Conservation (phyloP, 768 basidiomycete genomes). For the Pleurotus cornucopiae region DNA sequence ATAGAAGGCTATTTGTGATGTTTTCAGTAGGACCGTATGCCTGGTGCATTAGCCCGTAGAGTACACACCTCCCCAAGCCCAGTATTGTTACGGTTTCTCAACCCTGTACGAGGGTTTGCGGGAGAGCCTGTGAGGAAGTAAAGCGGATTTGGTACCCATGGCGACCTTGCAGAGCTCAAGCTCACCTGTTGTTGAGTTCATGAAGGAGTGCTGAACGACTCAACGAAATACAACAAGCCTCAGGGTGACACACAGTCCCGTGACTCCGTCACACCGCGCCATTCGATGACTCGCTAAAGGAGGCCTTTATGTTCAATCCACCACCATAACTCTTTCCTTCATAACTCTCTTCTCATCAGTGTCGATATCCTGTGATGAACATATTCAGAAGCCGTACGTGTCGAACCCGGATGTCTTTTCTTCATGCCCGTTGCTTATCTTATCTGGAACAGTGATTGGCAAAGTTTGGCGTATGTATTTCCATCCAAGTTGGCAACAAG, state of each 20-base stretch:
- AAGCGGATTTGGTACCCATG: background rate
- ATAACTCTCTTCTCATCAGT: background rate
- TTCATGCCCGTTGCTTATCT: constrained; percentile 8
- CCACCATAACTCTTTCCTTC: constrained; percentile 3
- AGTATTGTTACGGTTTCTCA: background rate
- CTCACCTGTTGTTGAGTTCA: background rate
- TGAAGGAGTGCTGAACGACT: background rate
- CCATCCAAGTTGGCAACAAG: background rate
- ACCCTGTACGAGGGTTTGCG: background rate
- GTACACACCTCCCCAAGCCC: background rate
- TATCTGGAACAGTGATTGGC: constrained; percentile 59
- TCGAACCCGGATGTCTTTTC: constrained; percentile 7
- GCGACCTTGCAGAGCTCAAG: background rate
- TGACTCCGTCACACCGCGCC: constrained; percentile 7
- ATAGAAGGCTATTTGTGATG: background rate
- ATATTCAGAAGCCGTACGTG: constrained; percentile 77
- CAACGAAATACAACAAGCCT: background rate
- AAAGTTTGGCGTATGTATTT: constrained; percentile 88
- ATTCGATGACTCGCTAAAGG: background rate
- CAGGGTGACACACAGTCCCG: background rate
- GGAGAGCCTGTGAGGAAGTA: background rate
- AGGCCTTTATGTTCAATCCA: constrained; percentile 9
- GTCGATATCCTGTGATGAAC: constrained; percentile 52
- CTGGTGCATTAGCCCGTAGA: background rate
- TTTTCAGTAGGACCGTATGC: background rate